These are phyloP conservation scores for Hypocreales sp. DNA, from an alignment of 2,329 filamentous ascomycete species.

Conservation along the genomic window DNA sequence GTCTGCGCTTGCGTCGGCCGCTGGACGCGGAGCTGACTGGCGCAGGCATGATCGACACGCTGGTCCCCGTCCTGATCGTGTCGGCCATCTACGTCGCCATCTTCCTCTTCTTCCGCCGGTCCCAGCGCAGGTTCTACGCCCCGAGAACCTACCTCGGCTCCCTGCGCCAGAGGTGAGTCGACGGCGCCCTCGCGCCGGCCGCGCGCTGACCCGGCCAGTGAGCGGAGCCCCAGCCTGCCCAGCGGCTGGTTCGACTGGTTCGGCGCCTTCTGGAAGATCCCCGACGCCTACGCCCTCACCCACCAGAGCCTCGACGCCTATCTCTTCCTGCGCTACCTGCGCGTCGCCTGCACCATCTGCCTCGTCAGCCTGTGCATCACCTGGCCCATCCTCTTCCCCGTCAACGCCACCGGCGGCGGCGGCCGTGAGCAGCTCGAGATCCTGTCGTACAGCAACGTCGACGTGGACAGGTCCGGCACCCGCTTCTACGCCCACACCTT, in stretches of 20 bases:
- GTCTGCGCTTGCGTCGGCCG: constrained; percentile 1
- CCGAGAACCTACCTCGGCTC: constrained; percentile 36
- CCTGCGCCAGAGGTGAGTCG: constrained; percentile 30
- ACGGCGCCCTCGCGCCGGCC: background rate
- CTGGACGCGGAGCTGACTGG: background rate
- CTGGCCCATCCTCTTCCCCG: constrained; percentile 70
- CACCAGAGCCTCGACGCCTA: constrained; percentile 84
- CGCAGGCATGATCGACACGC: constrained; percentile 29
- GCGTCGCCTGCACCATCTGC: constrained; percentile 61
- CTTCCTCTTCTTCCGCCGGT: constrained; percentile 33
- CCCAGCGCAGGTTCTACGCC: constrained; percentile 36
- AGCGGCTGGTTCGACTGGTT: constrained; percentile 48
- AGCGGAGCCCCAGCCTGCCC: constrained; percentile 40
- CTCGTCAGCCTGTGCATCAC: constrained; percentile 68
- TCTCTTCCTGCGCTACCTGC: constrained; percentile 73
- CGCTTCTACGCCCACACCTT: constrained; percentile 70
- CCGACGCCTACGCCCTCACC: constrained; percentile 67
- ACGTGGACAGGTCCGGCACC: constrained; percentile 38
- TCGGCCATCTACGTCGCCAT: constrained; percentile 31
- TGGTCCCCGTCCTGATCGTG: constrained; percentile 35
- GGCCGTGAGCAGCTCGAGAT: constrained; percentile 44
- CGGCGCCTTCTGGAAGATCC: constrained; percentile 41
- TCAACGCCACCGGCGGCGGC: constrained; percentile 70
- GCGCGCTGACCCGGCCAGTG: constrained; percentile 17
- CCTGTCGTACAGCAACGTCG: constrained; percentile 22